Evolutionary conservation across 805 yeast genomes (phyloP), one percentile per base, ranked within the genome.

Genomic region (Komagataella phaffii): DNA sequence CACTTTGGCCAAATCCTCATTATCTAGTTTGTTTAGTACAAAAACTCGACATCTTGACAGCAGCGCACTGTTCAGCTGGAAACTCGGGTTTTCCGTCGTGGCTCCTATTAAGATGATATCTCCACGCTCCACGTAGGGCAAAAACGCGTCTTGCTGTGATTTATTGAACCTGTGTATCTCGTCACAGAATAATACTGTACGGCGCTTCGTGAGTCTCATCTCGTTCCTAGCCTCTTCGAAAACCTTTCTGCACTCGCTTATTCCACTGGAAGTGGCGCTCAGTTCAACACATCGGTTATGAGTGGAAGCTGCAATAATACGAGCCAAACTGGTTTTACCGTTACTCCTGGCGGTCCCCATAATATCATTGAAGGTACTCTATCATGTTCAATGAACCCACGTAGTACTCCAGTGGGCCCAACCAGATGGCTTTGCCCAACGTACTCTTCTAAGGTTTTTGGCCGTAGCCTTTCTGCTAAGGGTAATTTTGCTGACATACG

Each of bases 281-380:
- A 89, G 68, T 64, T 90, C 97, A 2, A 86, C 73, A 61, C 88
- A 81, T 47, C 81, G 70, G 48, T 80, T 71, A 47, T 72, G 70
- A 1, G 79, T 68, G n/a, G 71, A 67, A 14, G 67, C 60, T 0
- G 89, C 82, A n/a, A 85, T 66, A 43, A 83, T 75, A 45, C 75
- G 57, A 2, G 71, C 70, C 24, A 93, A 62, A 0, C 96, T 84
- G 0, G 99, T 93, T 62, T 93, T 93, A 73, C 93, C 91, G n/a
- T n/a, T 2, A 88, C 90, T 0, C 99, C 99, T 1, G 97, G 95
- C 0, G 96, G 96, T 0, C 99, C 99, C 86, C 93, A 85, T 4
- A 93, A 67, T 1, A 93, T 80, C 80, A 93, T 74, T 0, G 96
- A 88, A 1, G 97, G 97, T 6, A 86, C 70, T 48, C 73, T 70